Conservation (phyloP, 2,329 filamentous ascomycete species). For the Xylaria sp. region DNA sequence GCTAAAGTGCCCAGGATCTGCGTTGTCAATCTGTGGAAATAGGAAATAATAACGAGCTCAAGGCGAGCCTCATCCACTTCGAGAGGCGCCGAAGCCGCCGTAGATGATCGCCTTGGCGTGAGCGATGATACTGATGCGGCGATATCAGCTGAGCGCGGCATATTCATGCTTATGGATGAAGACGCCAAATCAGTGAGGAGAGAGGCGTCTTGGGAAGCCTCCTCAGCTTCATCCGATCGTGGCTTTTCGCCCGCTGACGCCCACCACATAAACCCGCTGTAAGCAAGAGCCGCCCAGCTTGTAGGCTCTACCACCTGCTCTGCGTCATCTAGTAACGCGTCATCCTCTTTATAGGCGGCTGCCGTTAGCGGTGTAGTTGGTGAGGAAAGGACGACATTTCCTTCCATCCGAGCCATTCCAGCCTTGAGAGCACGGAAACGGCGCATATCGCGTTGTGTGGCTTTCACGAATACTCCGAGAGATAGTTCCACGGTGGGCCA, state of each 20-base stretch:
- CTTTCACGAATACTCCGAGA: conserved; percentile 71
- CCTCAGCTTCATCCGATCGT: conserved; percentile 64
- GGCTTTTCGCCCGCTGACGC: conserved; percentile 79
- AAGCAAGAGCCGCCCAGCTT: conserved; percentile 76
- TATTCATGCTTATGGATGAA: conserved; percentile 38
- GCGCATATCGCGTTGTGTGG: conserved; percentile 87
- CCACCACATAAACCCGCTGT: conserved; percentile 89
- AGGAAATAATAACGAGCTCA: conserved; percentile 77
- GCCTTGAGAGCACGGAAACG: conserved; percentile 74
- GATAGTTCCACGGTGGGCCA: conserved; percentile 80
- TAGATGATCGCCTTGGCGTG: conserved; percentile 42
- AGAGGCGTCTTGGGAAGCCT: conserved; percentile 58
- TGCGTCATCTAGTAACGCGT: conserved; percentile 34
- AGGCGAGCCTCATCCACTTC: conserved; percentile 53
- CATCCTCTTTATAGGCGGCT: conserved; percentile 24
- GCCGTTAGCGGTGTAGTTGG: conserved; percentile 32
- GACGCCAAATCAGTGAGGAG: conserved; percentile 59
- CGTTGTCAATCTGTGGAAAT: conserved; percentile 78
- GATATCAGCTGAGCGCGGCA: conserved; percentile 42
- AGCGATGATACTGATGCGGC: conserved; percentile 54
- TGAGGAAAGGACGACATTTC: conserved; percentile 27
- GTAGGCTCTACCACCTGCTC: conserved; percentile 63
- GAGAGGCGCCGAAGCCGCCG: conserved; percentile 30
- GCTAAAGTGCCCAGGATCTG: conserved; percentile 67
- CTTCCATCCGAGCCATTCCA: conserved; percentile 60